These are phyloP conservation scores for Neohortaea acidophila DNA, from an alignment of 495 filamentous ascomycete species.

Conservation along the genomic window DNA sequence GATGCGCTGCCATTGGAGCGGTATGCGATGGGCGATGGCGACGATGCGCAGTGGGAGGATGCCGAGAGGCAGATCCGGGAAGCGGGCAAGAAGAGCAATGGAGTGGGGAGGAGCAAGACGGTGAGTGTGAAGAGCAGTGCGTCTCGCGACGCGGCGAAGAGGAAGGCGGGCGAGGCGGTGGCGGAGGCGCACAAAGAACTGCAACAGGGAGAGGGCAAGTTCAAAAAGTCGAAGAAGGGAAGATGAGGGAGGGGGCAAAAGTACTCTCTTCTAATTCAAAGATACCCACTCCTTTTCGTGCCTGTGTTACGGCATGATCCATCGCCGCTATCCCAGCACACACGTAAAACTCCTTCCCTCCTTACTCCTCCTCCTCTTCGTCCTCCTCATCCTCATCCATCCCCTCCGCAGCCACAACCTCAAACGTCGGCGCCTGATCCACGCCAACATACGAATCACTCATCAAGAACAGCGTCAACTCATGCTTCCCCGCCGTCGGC, in stretches of 20 bases:
- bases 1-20: constrained; percentile 76
- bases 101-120: constrained; percentile 38
- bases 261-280: no score
- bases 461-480: constrained; percentile 87
- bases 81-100: constrained; percentile 35
- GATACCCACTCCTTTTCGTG: no score
- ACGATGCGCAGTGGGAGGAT: constrained; percentile 57
- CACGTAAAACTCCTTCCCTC: no score
- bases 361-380: constrained; percentile 47
- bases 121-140: constrained; percentile 69
- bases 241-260: no score
- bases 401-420: constrained; percentile 69
- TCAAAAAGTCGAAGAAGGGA: constrained; percentile 44
- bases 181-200: constrained; percentile 48
- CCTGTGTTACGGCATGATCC: no score
- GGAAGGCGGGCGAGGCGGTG: constrained; percentile 61
- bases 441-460: constrained; percentile 96
- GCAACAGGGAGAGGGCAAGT: constrained; percentile 35
- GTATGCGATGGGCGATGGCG: constrained; percentile 55
- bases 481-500: constrained; percentile 67
- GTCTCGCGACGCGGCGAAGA: constrained; percentile 37
- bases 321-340: no score
- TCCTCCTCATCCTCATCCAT: constrained; percentile 90
- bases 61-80: constrained; percentile 64
- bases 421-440: constrained; percentile 86